phyloP scores from a whole-genome alignment of 2,329 filamentous ascomycete genomes.

The Chrysosporium keratinophilum region DNA sequence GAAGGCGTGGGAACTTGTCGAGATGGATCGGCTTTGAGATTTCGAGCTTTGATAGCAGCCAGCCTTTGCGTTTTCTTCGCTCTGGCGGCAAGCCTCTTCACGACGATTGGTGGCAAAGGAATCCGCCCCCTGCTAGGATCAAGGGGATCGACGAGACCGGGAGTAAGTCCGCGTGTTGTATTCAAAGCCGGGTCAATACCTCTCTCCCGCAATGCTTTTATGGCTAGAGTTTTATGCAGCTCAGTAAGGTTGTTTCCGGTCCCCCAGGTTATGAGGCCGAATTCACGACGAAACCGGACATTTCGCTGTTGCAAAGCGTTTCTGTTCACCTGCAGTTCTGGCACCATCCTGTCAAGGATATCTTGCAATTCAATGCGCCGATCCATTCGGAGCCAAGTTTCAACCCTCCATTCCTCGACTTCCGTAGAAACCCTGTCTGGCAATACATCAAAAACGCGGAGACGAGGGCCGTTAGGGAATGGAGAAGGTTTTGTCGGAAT shows the following conservation, averaged over 20 bases:
- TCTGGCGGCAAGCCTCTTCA: not conserved
- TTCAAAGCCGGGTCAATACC: constrained; percentile 13
- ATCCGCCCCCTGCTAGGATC: constrained; percentile 14
- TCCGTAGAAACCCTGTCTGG: constrained; percentile 24
- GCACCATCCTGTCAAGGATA: constrained; percentile 24
- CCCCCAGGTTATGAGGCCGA: constrained; percentile 23
- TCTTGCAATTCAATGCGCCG: constrained; percentile 22
- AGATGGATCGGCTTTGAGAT: no score
- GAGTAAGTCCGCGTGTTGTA: constrained; percentile 18
- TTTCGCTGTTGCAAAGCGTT: constrained; percentile 25
- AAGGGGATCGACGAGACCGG: constrained; percentile 15
- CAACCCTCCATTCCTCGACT: constrained; percentile 26
- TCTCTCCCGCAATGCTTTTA: not conserved
- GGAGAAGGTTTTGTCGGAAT: constrained; percentile 15
- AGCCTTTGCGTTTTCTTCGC: not conserved
- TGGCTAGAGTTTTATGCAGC: constrained; percentile 10
- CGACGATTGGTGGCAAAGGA: constrained; percentile 7
- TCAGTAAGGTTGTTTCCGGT: constrained; percentile 20
- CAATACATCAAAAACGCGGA: constrained; percentile 21
- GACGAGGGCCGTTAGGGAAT: constrained; percentile 5
- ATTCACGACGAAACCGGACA: constrained; percentile 22
- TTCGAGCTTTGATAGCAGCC: no score
- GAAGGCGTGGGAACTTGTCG: no score
- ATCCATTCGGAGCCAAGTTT: constrained; percentile 27
- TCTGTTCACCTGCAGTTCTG: constrained; percentile 13